A percentile compares a stretch with the other conserved stretches of the same genome.
phyloP scores from a whole-genome alignment of 805 yeast species.

The Candida tallmaniae region DNA sequence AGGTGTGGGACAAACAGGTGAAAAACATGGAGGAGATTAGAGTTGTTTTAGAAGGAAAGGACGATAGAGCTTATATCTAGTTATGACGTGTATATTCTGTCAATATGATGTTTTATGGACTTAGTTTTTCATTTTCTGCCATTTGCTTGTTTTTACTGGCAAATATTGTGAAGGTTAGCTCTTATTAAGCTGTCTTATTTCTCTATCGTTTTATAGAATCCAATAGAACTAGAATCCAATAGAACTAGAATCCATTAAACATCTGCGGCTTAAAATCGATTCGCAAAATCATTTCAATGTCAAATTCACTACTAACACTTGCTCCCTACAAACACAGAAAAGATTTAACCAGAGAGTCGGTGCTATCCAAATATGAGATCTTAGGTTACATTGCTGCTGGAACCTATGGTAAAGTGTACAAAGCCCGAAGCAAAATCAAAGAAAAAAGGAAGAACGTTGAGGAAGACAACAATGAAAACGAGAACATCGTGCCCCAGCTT shows the following conservation, averaged over 20 bases:
- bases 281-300: too few relatives aligned
- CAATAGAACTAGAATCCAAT: too few relatives aligned
- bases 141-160: too few relatives aligned
- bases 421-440: conserved; percentile 49
- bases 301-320: conserved; percentile 34
- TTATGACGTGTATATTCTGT: too few relatives aligned
- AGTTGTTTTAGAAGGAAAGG: conserved; percentile 71
- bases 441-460: conserved; percentile 25
- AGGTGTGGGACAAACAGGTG: conserved; percentile 68
- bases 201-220: too few relatives aligned
- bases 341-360: conserved; percentile 66
- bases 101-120: too few relatives aligned
- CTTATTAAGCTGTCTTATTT: too few relatives aligned
- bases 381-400: conserved; percentile 98
- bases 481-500: conserved; percentile 21
- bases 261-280: too few relatives aligned
- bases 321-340: conserved; percentile 45
- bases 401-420: conserved; percentile 92
- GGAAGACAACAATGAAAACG: conserved; percentile 10
- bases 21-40: conserved; percentile 75
- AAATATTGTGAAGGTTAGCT: too few relatives aligned
- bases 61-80: conserved; percentile 64
- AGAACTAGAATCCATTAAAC: too few relatives aligned
- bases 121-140: too few relatives aligned
- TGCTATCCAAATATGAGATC: conserved; percentile 80